Evolutionary conservation across 371 early-diverging fungal genomes (phyloP).

Genomic region (Lichtheimia ornata): DNA sequence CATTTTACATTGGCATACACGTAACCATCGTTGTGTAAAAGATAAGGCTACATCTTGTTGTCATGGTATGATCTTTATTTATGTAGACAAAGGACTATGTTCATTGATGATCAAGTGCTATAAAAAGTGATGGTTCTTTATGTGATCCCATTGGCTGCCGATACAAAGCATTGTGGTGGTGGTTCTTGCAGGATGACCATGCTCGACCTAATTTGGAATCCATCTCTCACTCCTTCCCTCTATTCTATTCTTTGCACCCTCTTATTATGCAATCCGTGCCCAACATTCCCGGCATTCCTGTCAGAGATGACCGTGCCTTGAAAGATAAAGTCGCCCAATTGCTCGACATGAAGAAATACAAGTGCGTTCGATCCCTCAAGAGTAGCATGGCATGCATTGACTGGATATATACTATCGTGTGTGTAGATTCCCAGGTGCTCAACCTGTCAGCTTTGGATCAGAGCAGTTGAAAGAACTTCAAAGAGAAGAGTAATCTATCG

Average conservation of each 20-base stretch:
- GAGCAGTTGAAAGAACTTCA: slow-evolving; percentile 72
- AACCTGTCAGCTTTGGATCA: slow-evolving; percentile 89
- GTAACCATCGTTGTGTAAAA: no score
- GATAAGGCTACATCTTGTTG: no score
- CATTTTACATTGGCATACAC: no score
- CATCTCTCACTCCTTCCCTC: background rate
- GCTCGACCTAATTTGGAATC: background rate
- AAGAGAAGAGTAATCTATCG: slow-evolving; percentile 65
- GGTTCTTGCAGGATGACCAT: no score
- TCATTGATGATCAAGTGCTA: no score
- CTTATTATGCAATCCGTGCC: slow-evolving; percentile 41
- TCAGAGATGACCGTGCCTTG: slow-evolving; percentile 29
- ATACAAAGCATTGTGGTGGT: no score
- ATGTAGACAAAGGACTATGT: no score
- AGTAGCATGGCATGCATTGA: no score
- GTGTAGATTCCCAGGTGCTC: slow-evolving; percentile 86
- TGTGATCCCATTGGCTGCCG: no score
- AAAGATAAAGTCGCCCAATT: slow-evolving; percentile 40
- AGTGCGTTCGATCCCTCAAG: slow-evolving; percentile 16
- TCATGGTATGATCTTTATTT: no score
- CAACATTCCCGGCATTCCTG: slow-evolving; percentile 48
- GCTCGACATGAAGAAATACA: slow-evolving; percentile 39
- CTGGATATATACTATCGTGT: background rate
- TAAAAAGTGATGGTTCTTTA: no score
- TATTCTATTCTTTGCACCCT: slow-evolving; percentile 6